Conservation (phyloP, 2,329 filamentous ascomycete genomes). For the Ophiostoma piceae region DNA sequence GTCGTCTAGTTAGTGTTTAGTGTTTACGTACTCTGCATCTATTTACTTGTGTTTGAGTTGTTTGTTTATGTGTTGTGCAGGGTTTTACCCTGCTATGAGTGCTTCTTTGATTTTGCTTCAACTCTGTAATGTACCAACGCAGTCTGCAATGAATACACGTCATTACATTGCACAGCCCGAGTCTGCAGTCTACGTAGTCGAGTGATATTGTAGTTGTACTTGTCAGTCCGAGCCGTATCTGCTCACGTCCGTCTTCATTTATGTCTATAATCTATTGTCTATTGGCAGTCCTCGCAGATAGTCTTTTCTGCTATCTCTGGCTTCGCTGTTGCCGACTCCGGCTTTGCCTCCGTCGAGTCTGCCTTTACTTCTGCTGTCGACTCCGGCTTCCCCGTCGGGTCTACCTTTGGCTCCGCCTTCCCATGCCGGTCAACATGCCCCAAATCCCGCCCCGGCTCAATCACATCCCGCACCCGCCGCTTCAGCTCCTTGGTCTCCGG, state of each 20-base stretch:
- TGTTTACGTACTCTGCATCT: neutral
- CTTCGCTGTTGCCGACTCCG: neutral
- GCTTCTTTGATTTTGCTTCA: too few relatives aligned
- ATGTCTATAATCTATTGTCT: slow-evolving; percentile 7
- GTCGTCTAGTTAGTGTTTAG: neutral
- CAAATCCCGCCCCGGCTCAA: slow-evolving; percentile 70
- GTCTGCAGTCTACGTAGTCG: too few relatives aligned
- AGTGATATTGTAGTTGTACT: too few relatives aligned
- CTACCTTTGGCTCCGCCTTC: slow-evolving; percentile 11
- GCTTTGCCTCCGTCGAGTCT: neutral
- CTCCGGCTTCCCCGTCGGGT: neutral
- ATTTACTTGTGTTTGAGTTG: neutral
- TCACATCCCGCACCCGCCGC: slow-evolving; percentile 71
- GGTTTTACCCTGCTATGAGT: too few relatives aligned
- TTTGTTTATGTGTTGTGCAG: slow-evolving; percentile 7
- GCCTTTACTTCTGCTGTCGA: neutral
- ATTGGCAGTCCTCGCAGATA: slow-evolving; percentile 38
- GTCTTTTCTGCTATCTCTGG: neutral
- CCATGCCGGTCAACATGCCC: slow-evolving; percentile 70
- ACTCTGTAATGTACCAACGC: too few relatives aligned
- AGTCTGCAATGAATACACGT: too few relatives aligned
- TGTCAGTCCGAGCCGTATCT: neutral
- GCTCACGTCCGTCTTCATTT: neutral
- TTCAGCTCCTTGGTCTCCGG: slow-evolving; percentile 92
- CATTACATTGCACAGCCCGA: too few relatives aligned